Evolutionary conservation across 2,329 filamentous ascomycete genomes (phyloP), one percentile per base, ranked within the genome.

Genomic region (Colletotrichum sp.): DNA sequence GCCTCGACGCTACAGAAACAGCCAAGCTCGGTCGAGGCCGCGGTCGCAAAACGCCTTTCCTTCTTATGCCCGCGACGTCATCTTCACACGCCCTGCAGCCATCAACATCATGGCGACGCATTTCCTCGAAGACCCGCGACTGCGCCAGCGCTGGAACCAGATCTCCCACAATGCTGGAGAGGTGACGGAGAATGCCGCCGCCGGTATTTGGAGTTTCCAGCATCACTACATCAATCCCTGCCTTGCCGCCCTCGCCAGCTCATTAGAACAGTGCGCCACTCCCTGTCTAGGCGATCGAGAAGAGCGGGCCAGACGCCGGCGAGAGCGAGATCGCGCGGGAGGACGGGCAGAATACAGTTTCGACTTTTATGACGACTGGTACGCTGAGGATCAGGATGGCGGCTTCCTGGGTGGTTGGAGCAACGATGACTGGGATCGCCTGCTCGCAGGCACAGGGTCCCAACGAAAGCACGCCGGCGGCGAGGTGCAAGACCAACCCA

Each of bases 341-440:
- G 92, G 91, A 4, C 85, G 92, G 67, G 94, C 96, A 32, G 96
- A 98, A 84, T 91, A 94, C 80, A 96, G 92, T 81, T 98, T 98
- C 82, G 96, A 98, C 84, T 98, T 98, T 83, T 98, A 98, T 86
- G 96, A 98, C 84, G 96, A 98, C 84, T 98, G 96, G 96, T 95
- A 98, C 76, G 88, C 90, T 71, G 90, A 91, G 64, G 87, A 89
- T 69, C 84, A 86, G 67, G 81, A 81, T 34, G 89, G 90, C 66
- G 90, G 92, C 1, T 73, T 77, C 13, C 83, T 96, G 63, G 86
- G 96, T 68, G 85, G 92, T 61, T 98, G 95, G 94, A 93, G 93
- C 52, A 92, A 87, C 79, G 96, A 97, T 80, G 96, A 98, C 82
- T 92, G 97, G 86, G 96, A 98, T 82, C 90, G 95, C 67, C 85